Evolutionary conservation across 805 yeast genomes (phyloP), one percentile per base, ranked within the genome.

Genomic region (Starmerella apicola): DNA sequence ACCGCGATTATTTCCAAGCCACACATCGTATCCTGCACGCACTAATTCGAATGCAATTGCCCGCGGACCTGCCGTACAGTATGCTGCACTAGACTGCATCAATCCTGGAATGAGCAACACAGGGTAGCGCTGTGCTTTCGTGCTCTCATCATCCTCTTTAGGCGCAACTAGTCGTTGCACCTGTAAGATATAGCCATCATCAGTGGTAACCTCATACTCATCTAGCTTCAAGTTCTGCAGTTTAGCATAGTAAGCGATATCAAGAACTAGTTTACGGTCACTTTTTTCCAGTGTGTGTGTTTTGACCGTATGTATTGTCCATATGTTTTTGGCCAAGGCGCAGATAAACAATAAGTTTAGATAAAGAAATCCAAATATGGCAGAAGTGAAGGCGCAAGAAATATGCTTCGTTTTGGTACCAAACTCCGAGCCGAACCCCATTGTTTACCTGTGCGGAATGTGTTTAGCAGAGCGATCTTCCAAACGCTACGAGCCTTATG

Each of bases 1-100:
- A 49, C 95, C 79, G 46, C 98, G 62, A 54, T 83, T 84, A 58
- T 83, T 84, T 1, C 97, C 97, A 46, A 88, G 64, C 88, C 94
- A 88, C 5, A 88, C 96, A 55, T 88, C 98, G 58, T 74, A 88
- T 1, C 96, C 96, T 34, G 75, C 57, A 42, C 85, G 84, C 44
- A 77, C 77, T 54, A 65, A 68, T 56, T 67, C 73, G 49, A 62
- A 49, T 0, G 88, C 91, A 32, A 91, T 59, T 9, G 94, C 79
- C 43, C 79, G 74, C 41, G 69, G 66, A 0, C 97, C 98, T n/a
- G 81, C 64, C 0, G 94, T 78, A 22, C 88, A 68, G 57, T 71
- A 88, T 0, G 95, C 80, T 0, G 86, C 95, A 0, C 88, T 75
- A 18, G 93, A 79, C 54, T 86, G 94, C 46, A 88, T 62, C 12